phyloP scores from a whole-genome alignment of 179 eudicot genomes.

The Vitellaria paradoxa region DNA sequence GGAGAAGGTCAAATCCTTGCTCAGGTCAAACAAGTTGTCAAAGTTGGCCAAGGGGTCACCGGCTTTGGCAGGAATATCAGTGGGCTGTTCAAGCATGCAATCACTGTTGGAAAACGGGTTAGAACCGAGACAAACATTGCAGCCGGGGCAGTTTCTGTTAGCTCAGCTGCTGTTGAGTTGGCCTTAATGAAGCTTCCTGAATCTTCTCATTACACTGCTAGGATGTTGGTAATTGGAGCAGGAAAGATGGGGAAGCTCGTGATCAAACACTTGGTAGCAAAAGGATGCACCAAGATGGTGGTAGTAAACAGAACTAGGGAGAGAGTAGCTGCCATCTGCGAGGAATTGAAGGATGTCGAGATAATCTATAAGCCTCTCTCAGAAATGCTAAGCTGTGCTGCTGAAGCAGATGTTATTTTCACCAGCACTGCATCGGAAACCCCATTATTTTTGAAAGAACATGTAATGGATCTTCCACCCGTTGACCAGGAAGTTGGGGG shows the following conservation, averaged over 20 bases:
- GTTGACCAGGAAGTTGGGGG: constrained; percentile 37
- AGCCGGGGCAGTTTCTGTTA: constrained; percentile 56
- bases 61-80: constrained; percentile 63
- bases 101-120: constrained; percentile 54
- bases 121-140: constrained; percentile 55
- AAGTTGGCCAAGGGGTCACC: constrained; percentile 51
- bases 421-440: constrained; percentile 56
- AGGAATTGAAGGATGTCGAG: constrained; percentile 45
- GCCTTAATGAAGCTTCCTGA: constrained; percentile 56
- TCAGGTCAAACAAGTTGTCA: constrained; percentile 61
- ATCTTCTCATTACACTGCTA: constrained; percentile 33
- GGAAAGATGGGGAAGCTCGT: constrained; percentile 66
- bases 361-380: constrained; percentile 45
- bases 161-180: constrained; percentile 59
- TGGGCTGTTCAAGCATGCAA: constrained; percentile 58
- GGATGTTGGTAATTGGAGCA: constrained; percentile 53
- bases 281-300: constrained; percentile 55
- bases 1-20: constrained; percentile 67
- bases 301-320: constrained; percentile 48
- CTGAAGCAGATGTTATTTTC: constrained; percentile 52
- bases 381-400: constrained; percentile 46
- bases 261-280: constrained; percentile 51
- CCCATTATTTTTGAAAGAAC: constrained; percentile 36
- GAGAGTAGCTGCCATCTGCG: constrained; percentile 41
- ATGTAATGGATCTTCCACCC: constrained; percentile 39